These are phyloP conservation scores for Rhinocladiella similis DNA, from an alignment of 2,329 filamentous ascomycete genomes.

Conservation along the genomic window DNA sequence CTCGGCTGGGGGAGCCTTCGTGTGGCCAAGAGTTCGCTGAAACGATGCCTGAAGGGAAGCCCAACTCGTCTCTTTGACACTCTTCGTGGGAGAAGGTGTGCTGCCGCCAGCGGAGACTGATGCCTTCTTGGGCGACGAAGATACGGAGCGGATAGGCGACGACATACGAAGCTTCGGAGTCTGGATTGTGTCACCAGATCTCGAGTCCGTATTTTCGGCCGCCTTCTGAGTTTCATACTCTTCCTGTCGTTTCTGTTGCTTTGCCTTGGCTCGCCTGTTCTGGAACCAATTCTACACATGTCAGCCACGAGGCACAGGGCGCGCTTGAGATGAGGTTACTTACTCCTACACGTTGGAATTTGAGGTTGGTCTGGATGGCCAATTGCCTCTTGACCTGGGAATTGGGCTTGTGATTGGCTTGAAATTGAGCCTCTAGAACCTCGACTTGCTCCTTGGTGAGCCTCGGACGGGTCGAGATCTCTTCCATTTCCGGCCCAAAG, in stretches of 20 bases:
- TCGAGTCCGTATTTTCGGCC: conserved; percentile 5
- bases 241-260: conserved; percentile 51
- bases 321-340: conserved; percentile 27
- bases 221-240: conserved; percentile 41
- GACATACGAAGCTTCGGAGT: conserved; percentile 31
- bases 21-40: conserved; percentile 44
- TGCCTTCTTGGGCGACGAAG: conserved; percentile 34
- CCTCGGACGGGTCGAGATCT: conserved; percentile 49
- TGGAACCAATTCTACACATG: conserved; percentile 54
- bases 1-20: conserved; percentile 40
- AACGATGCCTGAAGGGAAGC: conserved; percentile 46
- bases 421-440: conserved; percentile 50
- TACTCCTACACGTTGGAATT: conserved; percentile 51
- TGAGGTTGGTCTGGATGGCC: conserved; percentile 50
- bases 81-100: conserved; percentile 13
- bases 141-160: conserved; percentile 29
- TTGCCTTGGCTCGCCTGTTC: conserved; percentile 53
- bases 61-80: conserved; percentile 43
- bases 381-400: conserved; percentile 52
- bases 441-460: conserved; percentile 55
- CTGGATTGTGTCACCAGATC: not conserved
- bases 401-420: conserved; percentile 51
- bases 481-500: conserved; percentile 46
- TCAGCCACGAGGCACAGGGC: not conserved
- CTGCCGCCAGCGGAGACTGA: conserved; percentile 34